Evolutionary conservation across 805 yeast genomes (phyloP).

Genomic region (Ascoidea rubescens): DNA sequence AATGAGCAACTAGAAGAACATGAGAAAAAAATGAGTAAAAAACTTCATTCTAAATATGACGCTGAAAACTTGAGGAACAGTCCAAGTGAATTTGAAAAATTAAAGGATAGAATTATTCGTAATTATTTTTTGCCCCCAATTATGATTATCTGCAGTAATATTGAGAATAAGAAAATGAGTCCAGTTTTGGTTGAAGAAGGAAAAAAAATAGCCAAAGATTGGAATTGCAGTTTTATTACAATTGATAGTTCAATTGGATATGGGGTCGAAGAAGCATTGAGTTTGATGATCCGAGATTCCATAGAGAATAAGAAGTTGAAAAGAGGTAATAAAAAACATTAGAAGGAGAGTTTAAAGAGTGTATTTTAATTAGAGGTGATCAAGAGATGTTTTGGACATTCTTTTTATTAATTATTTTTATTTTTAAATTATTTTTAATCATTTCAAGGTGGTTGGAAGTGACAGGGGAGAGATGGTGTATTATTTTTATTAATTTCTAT

Average conservation of each 20-base stretch:
- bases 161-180: constrained; percentile 39
- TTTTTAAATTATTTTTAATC: too few species aligned
- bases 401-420: too few species aligned
- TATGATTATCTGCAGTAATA: constrained; percentile 52
- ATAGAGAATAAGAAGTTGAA: constrained; percentile 22
- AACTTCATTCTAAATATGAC: background rate
- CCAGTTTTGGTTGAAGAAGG: constrained; percentile 50
- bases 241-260: constrained; percentile 38
- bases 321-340: background rate
- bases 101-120: constrained; percentile 1
- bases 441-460: too few species aligned
- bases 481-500: background rate
- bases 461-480: too few species aligned
- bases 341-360: background rate
- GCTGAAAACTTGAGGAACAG: too few species aligned
- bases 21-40: background rate
- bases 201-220: constrained; percentile 34
- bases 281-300: constrained; percentile 45
- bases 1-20: constrained; percentile 10
- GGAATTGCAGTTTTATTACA: constrained; percentile 56
- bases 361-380: too few species aligned
- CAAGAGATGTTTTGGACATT: too few species aligned
- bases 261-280: constrained; percentile 42
- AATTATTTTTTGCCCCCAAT: constrained; percentile 47
- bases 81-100: too few species aligned